A percentile compares a stretch with the other conserved stretches of the same genome.
phyloP scores from a whole-genome alignment of 106 monocot genomes.

The Dendrobium officinale region DNA sequence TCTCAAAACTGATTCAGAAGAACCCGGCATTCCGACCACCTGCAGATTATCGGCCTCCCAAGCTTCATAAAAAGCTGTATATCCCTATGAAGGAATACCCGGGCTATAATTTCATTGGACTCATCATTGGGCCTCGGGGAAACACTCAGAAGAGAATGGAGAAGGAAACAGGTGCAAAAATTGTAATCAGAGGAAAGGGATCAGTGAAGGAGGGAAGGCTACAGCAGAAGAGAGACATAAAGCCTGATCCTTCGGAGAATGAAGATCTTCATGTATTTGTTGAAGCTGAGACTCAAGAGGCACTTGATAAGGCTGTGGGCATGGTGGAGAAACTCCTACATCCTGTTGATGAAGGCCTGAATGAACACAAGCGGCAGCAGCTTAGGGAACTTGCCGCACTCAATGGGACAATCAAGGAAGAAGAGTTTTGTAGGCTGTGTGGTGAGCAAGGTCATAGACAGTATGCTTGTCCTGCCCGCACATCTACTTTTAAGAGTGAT shows the following conservation, averaged over 20 bases:
- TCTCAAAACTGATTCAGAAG: slow-evolving; percentile 68
- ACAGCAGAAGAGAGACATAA: slow-evolving; percentile 86
- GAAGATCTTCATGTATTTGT: slow-evolving; percentile 95
- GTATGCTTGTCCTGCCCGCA: slow-evolving; percentile 73
- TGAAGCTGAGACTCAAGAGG: slow-evolving; percentile 83
- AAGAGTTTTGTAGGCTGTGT: slow-evolving; percentile 84
- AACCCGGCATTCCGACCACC: slow-evolving; percentile 96
- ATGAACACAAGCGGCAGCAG: slow-evolving; percentile 93
- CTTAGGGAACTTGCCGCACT: slow-evolving; percentile 82
- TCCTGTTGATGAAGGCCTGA: slow-evolving; percentile 82
- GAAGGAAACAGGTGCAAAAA: slow-evolving; percentile 97
- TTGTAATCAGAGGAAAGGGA: slow-evolving; percentile 91
- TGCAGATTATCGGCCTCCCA: slow-evolving; percentile 88
- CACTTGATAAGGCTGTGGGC: slow-evolving; percentile 85
- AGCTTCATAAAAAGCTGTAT: slow-evolving; percentile 91
- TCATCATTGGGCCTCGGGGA: slow-evolving; percentile 92
- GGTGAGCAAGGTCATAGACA: slow-evolving; percentile 88
- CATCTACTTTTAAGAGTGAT: slow-evolving; percentile 73
- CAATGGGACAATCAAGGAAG: slow-evolving; percentile 90
- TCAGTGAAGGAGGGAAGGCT: slow-evolving; percentile 84
- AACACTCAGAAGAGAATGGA: slow-evolving; percentile 99
- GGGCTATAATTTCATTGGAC: slow-evolving; percentile 90
- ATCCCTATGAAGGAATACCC: slow-evolving; percentile 98
- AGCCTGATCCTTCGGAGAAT: slow-evolving; percentile 79
- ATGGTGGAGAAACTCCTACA: slow-evolving; percentile 91